A percentile compares a stretch with the other conserved stretches of the same genome.
Evolutionary conservation across 176 grass and related monocot genomes (phyloP).

Genomic region (Guadua angustifolia): DNA sequence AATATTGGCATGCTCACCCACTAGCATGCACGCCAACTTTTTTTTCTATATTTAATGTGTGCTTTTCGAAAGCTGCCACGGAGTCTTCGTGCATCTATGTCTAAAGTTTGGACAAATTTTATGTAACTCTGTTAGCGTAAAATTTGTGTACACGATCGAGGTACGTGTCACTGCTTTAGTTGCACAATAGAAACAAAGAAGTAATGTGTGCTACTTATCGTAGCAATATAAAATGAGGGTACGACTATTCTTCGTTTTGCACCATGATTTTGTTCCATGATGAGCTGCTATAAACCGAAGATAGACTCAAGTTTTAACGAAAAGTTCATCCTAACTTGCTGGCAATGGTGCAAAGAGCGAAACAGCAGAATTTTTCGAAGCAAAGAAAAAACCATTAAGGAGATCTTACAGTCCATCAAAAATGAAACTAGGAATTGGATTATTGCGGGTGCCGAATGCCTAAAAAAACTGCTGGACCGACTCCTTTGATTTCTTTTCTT

Average conservation of each 20-base stretch:
- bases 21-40: background rate
- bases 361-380: too few relatives aligned
- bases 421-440: too few relatives aligned
- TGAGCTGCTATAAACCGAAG: background rate
- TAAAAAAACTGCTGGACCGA: too few relatives aligned
- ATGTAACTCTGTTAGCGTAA: background rate
- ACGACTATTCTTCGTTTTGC: too few relatives aligned
- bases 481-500: too few relatives aligned
- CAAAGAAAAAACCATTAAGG: too few relatives aligned
- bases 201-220: background rate
- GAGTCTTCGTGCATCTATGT: background rate
- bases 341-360: too few relatives aligned
- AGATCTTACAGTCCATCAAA: too few relatives aligned
- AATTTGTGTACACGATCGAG: background rate
- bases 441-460: too few relatives aligned
- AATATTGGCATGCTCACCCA: slow-evolving; percentile 23
- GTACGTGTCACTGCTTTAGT: background rate
- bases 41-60: background rate
- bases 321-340: too few relatives aligned
- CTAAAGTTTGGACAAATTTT: too few relatives aligned
- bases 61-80: background rate
- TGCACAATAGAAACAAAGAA: background rate
- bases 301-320: background rate
- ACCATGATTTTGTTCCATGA: accelerated
- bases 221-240: background rate